A percentile compares a stretch with the other conserved stretches of the same genome.
These are phyloP conservation scores for Allium fistulosum DNA, from an alignment of 106 monocot genomes.

Conservation along the genomic window DNA sequence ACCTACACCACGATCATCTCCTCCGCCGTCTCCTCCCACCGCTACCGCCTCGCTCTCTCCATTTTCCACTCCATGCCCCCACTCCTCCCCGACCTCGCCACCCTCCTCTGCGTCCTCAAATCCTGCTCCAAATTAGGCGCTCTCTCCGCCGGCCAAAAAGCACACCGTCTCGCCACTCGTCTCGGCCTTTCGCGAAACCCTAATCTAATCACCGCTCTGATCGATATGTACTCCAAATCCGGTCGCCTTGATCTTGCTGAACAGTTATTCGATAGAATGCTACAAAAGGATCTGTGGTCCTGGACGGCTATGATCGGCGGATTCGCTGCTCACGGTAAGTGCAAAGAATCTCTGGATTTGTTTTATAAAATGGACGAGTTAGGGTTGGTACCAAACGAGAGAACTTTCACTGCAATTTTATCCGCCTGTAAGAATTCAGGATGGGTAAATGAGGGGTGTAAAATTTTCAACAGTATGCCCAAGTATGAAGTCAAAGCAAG, in stretches of 20 bases:
- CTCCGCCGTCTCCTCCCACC: slow-evolving; percentile 6
- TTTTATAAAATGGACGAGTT: slow-evolving; percentile 28
- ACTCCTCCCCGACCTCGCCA: slow-evolving; percentile 10
- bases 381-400: slow-evolving; percentile 23
- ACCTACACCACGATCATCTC: slow-evolving; percentile 14
- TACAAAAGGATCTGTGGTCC: slow-evolving; percentile 6
- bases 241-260: slow-evolving; percentile 14
- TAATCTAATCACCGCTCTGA: slow-evolving; percentile 11
- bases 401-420: slow-evolving; percentile 27
- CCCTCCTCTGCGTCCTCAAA: slow-evolving; percentile 6
- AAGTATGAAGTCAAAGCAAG: slow-evolving; percentile 19
- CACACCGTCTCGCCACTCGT: neutral
- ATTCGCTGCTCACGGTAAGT: slow-evolving; percentile 36
- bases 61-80: slow-evolving; percentile 13
- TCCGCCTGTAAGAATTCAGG: slow-evolving; percentile 42
- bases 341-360: slow-evolving; percentile 28
- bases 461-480: slow-evolving; percentile 26
- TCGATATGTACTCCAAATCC: slow-evolving; percentile 18
- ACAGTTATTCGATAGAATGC: neutral
- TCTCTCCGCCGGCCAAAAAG: slow-evolving; percentile 7
- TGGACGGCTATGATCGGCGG: slow-evolving; percentile 38
- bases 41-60: neutral
- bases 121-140: slow-evolving; percentile 15
- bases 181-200: slow-evolving; percentile 6
- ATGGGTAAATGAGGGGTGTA: slow-evolving; percentile 29